Evolutionary conservation across 169 alveolate species (phyloP), one percentile per base, ranked within the genome.

Genomic region (Blepharisma undulans): DNA sequence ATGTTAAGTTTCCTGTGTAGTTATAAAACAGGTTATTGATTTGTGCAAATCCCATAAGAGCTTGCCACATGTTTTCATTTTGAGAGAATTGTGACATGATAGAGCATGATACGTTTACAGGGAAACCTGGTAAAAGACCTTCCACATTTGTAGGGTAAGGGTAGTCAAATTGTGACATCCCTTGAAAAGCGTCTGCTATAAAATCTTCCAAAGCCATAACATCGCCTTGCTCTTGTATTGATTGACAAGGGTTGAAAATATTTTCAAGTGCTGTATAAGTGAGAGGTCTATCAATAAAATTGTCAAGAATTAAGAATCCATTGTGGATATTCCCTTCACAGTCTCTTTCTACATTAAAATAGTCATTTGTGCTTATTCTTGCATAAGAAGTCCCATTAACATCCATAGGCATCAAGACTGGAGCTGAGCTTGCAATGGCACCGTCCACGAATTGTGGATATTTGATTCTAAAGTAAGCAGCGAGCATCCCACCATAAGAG

Each of bases 391-490:
- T 79, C 25, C 87, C 87, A n/a, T 79, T 34, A 16, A 25, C 33
- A 21, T 79, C 61, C 10, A 79, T 22, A 7, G 34, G 29, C 61
- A 29, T 32, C 12, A 79, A 18, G 61, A 79, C 87, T 30, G 91
- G 84, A 14, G 95, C 98, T 21, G 96, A 93, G 18, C 96, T 93
- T 34, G 98, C 93, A 80, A 93, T 89, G 48, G 97, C 94, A 6
- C 96, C 98, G 18, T 36, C 88, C 29, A 93, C 93, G 27, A 93
- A 88, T 33, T 93, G 95, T n/a, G 96, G 96, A 76, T 93, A 96
- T 48, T 88, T 92, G 27, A 92, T 88, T 91, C 96, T 94, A 85
- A 96, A 92, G 96, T 96, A 96, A 60, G 98, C 98, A 18, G 96
- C 82, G 6, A 96, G 84, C 22, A 96, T 96, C 29, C 97, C 98